Percentiles rank a stretch among this genome's conserved stretches.
Evolutionary conservation across 2,329 filamentous ascomycete species (phyloP).

Genomic region (Parastagonospora nodorum): DNA sequence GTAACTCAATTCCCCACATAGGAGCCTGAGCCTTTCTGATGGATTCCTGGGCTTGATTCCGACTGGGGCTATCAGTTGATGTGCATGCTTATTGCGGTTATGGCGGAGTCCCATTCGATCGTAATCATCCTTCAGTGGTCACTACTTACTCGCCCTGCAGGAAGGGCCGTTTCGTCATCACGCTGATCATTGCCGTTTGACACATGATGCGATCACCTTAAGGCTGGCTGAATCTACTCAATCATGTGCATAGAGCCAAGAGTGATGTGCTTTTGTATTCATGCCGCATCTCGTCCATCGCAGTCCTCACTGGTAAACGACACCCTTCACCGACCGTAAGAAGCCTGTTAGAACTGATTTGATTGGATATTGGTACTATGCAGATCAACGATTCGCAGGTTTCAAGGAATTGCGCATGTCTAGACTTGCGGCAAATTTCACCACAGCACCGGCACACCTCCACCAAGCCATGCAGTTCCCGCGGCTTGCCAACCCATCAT

Average conservation of each 20-base stretch:
- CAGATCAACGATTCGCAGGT: no score
- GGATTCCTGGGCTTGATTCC: background rate
- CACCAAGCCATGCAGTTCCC: background rate
- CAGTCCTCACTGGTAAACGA: no score
- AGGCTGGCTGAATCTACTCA: no score
- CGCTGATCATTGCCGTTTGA: background rate
- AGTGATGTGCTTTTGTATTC: no score
- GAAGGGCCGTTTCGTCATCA: background rate
- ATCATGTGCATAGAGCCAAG: no score
- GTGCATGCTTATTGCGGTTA: conserved; percentile 4
- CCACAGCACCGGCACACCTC: background rate
- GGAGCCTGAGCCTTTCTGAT: background rate
- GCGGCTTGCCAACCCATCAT: conserved; percentile 2
- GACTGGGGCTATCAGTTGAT: conserved; percentile 4
- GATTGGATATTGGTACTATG: no score
- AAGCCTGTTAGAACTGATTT: no score
- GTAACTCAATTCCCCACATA: conserved; percentile 7
- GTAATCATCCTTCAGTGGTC: background rate
- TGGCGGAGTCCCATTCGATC: conserved; percentile 1
- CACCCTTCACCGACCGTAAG: no score
- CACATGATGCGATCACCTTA: background rate
- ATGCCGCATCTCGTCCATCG: no score
- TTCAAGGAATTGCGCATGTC: background rate
- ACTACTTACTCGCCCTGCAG: background rate
- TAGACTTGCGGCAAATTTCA: background rate